Base-by-base conservation (phyloP, 768 basidiomycete genomes). In the Trametes elegans region DNA sequence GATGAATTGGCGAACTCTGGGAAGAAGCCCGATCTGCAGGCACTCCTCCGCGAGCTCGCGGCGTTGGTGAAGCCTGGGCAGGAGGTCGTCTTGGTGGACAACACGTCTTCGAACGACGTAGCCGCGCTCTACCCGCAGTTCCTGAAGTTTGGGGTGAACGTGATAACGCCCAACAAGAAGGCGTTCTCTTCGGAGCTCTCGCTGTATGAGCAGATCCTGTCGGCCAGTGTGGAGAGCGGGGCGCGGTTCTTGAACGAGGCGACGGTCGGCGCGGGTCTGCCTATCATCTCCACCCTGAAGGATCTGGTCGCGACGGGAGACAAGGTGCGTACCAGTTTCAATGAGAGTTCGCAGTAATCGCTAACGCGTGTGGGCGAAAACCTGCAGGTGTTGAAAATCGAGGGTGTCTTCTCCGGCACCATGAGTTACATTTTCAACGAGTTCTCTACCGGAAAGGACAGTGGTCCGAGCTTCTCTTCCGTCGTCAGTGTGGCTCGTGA, bases 371-470 rank as follows among this genome's bases (percentile, higher is more conserved):
- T n/a, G n/a, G n/a, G n/a, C n/a, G n/a, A n/a, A n/a, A n/a, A n/a
- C n/a, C 24, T 29, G 38, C 46, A 62, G 57, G 58, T 60, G 35
- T 18, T 55, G 32, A 96, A 92, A 77, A 91, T 98, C 61, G 97
- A 99, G 71, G 97, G 97, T 34, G 97, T 98, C 19, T 92, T 99
- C 71, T 94, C 91, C 5, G 97, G 97, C 8, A 99, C 97, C 3
- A 84, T 99, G 79, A 93, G 89, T 68, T 99, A 98, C 75, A 98
- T 99, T 74, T 99, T 99, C 80, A 98, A 98, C 74, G 85, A 93
- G 59, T 92, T 94, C 74, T 87, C 90, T 2, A 86, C 83, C 4
- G 84, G 82, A 1, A 77, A 79, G 41, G 73, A 83, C 5, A 80
- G 81, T 44, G 88, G 87, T 0, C 85, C 87, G 1, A 74, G 75